phyloP scores from a whole-genome alignment of 768 basidiomycete genomes.

The Suillus ampliporus region DNA sequence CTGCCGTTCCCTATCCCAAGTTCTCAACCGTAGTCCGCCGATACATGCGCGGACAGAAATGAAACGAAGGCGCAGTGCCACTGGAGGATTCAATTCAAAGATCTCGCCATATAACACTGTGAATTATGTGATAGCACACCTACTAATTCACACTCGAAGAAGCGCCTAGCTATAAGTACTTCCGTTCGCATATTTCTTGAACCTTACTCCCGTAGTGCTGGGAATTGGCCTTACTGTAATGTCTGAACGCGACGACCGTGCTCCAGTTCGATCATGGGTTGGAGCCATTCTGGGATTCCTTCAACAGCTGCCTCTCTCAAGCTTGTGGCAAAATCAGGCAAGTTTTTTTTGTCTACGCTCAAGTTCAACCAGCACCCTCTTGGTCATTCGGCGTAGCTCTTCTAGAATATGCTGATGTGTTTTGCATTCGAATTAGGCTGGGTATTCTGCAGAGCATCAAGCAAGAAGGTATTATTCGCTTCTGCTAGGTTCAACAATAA shows the following conservation, averaged over 20 bases:
- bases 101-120: not conserved
- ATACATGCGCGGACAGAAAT: not conserved
- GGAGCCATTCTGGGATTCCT: not conserved
- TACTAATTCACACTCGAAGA: not conserved
- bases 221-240: not conserved
- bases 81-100: not conserved
- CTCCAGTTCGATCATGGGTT: not conserved
- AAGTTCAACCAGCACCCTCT: not conserved
- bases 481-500: not conserved
- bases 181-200: not conserved
- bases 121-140: not conserved
- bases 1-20: too few relatives aligned
- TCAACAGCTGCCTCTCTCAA: not conserved
- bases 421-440: conserved; percentile 7
- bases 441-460: not conserved
- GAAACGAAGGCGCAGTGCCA: not conserved
- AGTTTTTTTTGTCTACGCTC: not conserved
- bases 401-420: not conserved
- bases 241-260: not conserved
- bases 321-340: conserved; percentile 1
- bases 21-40: too few relatives aligned
- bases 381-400: not conserved
- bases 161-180: conserved; percentile 6
- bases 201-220: not conserved
- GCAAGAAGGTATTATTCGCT: not conserved